Base-by-base conservation (phyloP, 352 stramenopile species). In the Phytophthora boehmeriae region DNA sequence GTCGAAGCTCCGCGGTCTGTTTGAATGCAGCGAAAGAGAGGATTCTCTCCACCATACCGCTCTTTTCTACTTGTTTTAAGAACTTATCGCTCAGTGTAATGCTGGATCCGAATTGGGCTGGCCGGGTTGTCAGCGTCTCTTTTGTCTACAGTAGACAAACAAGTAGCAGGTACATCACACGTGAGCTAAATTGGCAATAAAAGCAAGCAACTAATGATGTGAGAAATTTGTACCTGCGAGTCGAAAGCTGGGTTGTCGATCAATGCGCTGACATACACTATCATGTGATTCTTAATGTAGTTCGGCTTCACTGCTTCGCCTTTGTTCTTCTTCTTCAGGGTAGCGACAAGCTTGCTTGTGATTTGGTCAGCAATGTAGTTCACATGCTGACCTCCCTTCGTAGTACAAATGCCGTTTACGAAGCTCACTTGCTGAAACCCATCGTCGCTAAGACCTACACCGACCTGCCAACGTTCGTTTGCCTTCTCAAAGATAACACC, bases 221-320 rank as follows among this genome's bases (percentile, higher is more conserved):
- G 6, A 30, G 1, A 25, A 14, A 14, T 20, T 49, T 42, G n/a
- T 68, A 88, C 81, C 75, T 99, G 97, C 13, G 94, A 98, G 78
- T 99, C 97, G 69, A 99, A 99, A 0, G 95, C 89, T 14, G 97
- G 96, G 72, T 99, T 99, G 61, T 99, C 96, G 61, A 99, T 98
- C 32, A 98, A 67, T 34, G 89, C 87, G 59, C 97, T 99, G 9
- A 98, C 89, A 64, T 98, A 98, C n/a, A 99, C 70, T 25, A 86
- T 96, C 55, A 99, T 89, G 76, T 98, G 92, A 45, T 96, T 96
- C 60, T 98, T 98, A 57, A 97, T 87, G 61, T 98, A 95, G 53
- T 96, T 92, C 4, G 96, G 86, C 67, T 98, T 97, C 30, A 99
- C 90, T 0, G 92, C 79, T 43, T 96, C 88, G 8, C 89, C 90